Percentiles rank a stretch among this genome's conserved stretches.
Evolutionary conservation across 495 filamentous ascomycete genomes (phyloP).

Genomic region (Talaromyces adpressus): DNA sequence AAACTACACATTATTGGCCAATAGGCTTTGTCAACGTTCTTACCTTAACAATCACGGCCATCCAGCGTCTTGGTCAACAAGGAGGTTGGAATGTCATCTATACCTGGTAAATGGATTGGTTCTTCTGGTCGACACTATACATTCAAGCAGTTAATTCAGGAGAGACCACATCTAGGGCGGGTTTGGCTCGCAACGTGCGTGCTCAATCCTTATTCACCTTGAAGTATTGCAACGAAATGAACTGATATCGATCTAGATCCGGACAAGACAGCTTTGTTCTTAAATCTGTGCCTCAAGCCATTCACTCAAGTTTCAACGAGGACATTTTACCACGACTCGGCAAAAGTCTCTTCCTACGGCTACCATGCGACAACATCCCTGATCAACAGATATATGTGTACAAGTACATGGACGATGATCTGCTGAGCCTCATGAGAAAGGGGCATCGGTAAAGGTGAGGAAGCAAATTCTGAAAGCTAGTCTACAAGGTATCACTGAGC

Average conservation of each 20-base stretch:
- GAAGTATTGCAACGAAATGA: background rate
- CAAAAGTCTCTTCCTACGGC: background rate
- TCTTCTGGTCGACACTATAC: conserved; percentile 9
- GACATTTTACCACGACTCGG: background rate
- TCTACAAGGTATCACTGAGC: background rate
- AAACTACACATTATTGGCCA: background rate
- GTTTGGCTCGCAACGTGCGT: conserved; percentile 22
- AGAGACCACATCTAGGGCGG: conserved; percentile 17
- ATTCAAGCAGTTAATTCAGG: conserved; percentile 20
- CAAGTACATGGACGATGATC: background rate
- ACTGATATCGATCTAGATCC: conserved; percentile 12
- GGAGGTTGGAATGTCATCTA: no score
- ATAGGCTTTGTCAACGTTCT: background rate
- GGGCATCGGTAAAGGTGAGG: background rate
- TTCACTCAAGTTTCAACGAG: background rate
- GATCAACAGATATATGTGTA: background rate
- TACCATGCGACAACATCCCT: background rate
- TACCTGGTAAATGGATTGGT: background rate
- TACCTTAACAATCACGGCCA: background rate
- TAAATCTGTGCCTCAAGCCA: conserved; percentile 11
- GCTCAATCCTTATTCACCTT: background rate
- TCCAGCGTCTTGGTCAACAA: background rate
- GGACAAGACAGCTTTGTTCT: conserved; percentile 19
- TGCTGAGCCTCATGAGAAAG: background rate
- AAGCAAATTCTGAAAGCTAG: background rate